These are phyloP conservation scores for Picochlorum sp. DNA, from an alignment of 139 green algal species.

Conservation along the genomic window DNA sequence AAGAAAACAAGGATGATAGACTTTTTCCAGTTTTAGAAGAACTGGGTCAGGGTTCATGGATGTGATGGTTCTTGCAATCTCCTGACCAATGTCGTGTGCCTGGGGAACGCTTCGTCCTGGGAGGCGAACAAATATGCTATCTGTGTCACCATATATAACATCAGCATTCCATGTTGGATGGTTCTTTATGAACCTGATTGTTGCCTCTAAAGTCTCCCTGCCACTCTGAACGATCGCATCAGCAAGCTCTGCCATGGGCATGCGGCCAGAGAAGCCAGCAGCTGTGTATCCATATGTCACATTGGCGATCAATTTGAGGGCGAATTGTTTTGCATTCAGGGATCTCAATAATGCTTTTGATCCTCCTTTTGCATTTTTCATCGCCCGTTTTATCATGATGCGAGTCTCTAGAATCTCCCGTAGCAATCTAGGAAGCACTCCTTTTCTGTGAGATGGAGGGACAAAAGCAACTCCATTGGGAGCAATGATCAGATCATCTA, in stretches of 20 bases:
- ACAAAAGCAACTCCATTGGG: slow-evolving; percentile 84
- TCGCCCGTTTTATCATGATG: slow-evolving; percentile 89
- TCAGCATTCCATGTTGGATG: slow-evolving; percentile 56
- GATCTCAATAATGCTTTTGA: slow-evolving; percentile 70
- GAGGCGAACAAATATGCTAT: slow-evolving; percentile 90
- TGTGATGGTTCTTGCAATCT: slow-evolving; percentile 83
- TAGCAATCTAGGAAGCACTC: slow-evolving; percentile 90
- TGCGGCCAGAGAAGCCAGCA: slow-evolving; percentile 75
- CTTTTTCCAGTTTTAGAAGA: slow-evolving; percentile 93
- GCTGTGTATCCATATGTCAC: slow-evolving; percentile 85
- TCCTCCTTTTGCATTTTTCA: slow-evolving; percentile 57
- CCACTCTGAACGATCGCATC: slow-evolving; percentile 88
- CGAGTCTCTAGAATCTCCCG: slow-evolving; percentile 88
- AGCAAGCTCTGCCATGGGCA: slow-evolving; percentile 94
- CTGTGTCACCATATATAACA: slow-evolving; percentile 80
- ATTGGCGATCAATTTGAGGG: slow-evolving; percentile 96
- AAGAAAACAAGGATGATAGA: slow-evolving; percentile 91
- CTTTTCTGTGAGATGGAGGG: slow-evolving; percentile 44
- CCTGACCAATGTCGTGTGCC: slow-evolving; percentile 72
- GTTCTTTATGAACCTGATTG: slow-evolving; percentile 72
- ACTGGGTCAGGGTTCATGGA: slow-evolving; percentile 80
- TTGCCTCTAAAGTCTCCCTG: slow-evolving; percentile 78
- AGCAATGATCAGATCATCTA: slow-evolving; percentile 46
- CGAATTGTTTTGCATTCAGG: slow-evolving; percentile 93
- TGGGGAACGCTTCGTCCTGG: slow-evolving; percentile 58